Conservation (phyloP, 1,139 yeast genomes). For the Yamadazyma sp. region DNA sequence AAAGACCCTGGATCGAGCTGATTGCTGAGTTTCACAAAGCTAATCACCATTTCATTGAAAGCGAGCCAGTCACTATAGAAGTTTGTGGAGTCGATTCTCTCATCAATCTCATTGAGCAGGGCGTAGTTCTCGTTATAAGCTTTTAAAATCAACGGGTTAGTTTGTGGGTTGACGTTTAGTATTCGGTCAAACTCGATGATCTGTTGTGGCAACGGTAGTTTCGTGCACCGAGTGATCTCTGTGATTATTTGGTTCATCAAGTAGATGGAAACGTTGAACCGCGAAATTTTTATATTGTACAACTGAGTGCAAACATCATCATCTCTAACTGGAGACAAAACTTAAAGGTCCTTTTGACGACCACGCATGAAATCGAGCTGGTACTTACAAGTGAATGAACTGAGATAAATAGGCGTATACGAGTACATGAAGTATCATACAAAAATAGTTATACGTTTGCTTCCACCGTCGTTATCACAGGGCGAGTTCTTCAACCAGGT, state of each 20-base stretch:
- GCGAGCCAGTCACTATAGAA: conserved; percentile 41
- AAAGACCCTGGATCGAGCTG: conserved; percentile 62
- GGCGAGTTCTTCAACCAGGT: conserved; percentile 16
- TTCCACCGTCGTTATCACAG: conserved; percentile 17
- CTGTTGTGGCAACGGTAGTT: conserved; percentile 5
- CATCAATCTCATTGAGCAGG: conserved; percentile 3
- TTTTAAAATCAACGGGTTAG: conserved; percentile 4
- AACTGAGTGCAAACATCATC: conserved; percentile 1
- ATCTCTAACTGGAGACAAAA: too few species aligned
- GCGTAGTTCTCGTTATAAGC: conserved; percentile 6
- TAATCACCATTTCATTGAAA: conserved; percentile 48
- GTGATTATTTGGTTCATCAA: conserved; percentile 12
- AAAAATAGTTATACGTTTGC: conserved; percentile 16
- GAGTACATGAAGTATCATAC: conserved; percentile 10
- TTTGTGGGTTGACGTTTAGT: conserved; percentile 6
- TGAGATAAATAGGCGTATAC: too few species aligned
- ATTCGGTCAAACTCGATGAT: conserved; percentile 3
- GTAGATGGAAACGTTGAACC: background rate
- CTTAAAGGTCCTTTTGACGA: too few species aligned
- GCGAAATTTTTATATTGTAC: background rate
- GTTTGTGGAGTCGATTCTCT: conserved; percentile 8
- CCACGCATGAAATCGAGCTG: too few species aligned
- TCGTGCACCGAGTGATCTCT: conserved; percentile 7
- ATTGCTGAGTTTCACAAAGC: conserved; percentile 52
- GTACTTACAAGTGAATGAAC: too few species aligned